phyloP scores from a whole-genome alignment of 768 basidiomycete species.

The Lactarius trivialis region DNA sequence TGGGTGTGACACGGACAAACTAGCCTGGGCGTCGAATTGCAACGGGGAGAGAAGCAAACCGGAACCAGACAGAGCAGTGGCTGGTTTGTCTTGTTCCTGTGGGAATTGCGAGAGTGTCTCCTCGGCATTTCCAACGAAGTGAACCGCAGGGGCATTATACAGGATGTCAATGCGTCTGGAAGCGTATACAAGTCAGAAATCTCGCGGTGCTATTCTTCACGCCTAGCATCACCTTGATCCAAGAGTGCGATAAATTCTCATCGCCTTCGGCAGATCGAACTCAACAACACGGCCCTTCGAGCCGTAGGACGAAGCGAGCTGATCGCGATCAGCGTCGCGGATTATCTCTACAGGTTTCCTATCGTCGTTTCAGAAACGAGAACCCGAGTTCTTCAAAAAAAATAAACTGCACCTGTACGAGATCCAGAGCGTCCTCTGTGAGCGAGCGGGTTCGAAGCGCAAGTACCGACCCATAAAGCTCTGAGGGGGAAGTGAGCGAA shows the following conservation, averaged over 20 bases:
- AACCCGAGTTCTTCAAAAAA: background rate
- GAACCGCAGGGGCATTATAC: conserved; percentile 11
- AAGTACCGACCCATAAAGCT: conserved; percentile 67
- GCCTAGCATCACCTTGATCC: conserved; percentile 43
- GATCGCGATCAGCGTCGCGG: conserved; percentile 18
- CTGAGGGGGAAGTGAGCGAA: conserved; percentile 49
- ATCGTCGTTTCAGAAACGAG: background rate
- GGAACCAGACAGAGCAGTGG: conserved; percentile 26
- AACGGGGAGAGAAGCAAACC: conserved; percentile 51
- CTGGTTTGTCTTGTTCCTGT: conserved; percentile 18
- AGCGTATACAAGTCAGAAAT: conserved; percentile 28
- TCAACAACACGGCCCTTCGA: conserved; percentile 12
- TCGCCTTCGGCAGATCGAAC: conserved; percentile 48
- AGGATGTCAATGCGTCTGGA: conserved; percentile 23
- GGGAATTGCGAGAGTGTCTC: background rate
- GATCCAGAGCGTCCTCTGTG: conserved; percentile 64
- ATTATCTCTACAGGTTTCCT: conserved; percentile 37
- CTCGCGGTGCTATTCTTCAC: background rate
- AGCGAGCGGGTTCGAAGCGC: conserved; percentile 73
- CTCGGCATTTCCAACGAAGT: background rate
- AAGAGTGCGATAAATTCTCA: conserved; percentile 51
- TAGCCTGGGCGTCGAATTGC: conserved; percentile 52
- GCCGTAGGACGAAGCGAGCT: conserved; percentile 12
- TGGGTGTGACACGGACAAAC: conserved; percentile 16
- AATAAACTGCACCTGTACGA: conserved; percentile 54